Evolutionary conservation across 2,329 filamentous ascomycete genomes (phyloP), one percentile per base, ranked within the genome.

Genomic region (Diaporthe helianthi): DNA sequence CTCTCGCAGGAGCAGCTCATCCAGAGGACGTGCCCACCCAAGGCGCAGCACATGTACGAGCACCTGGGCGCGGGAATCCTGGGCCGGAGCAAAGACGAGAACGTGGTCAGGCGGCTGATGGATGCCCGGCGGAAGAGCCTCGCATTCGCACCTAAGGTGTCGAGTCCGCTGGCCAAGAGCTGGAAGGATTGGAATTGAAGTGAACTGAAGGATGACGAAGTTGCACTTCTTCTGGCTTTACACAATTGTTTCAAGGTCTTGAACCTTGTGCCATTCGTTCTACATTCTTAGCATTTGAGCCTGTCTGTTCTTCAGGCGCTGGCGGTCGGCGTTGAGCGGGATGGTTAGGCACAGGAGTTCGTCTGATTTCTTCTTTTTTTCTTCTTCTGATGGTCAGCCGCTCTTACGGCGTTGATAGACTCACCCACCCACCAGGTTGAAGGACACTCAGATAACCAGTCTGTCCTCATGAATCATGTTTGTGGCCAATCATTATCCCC

Each of bases 91-190:
- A 87, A 87, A 78, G 85, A 90, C 74, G 82, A 87, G 74, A 82
- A 81, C 24, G 83, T 92, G 67, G 80, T 89, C 71, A 84, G 87
- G 79, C 84, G 89, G 58, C 81, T 94, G 71, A 88, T 92, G 84
- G 89, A 90, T 13, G 92, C 91, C 0, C 84, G 92, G 71, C 85
- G 92, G 71, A 93, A 93, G 86, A 95, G 91, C 76, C 78, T 93
- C 78, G 91, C 93, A 76, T 93, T 90, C 81, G 91, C 91, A 38
- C 92, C 92, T 36, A 91, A 92, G 80, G 82, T 93, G 69, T 90
- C 87, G 22, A 94, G 92, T 78, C 92, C 92, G 2, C 80, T 94
- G 73, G 85, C 88, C 31, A 87, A 46, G 55, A 71, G 67, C 36
- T 71, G 69, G 69, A 71, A 83, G 75, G 81, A 84, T 31, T 89